These are phyloP conservation scores for Epichloe amarillans DNA, from an alignment of 2,329 filamentous ascomycete genomes.

Conservation along the genomic window DNA sequence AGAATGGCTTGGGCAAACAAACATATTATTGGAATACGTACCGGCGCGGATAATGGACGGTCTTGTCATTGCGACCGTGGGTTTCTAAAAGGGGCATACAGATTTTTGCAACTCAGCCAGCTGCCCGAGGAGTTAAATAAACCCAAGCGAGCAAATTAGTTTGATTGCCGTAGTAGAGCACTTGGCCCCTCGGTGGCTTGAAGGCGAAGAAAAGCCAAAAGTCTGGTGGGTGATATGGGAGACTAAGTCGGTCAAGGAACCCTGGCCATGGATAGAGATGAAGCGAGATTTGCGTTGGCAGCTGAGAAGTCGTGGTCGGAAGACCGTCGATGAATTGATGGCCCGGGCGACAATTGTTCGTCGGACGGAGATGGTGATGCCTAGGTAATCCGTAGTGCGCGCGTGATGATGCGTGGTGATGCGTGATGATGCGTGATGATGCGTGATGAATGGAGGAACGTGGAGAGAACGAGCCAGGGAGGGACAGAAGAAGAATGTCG, in stretches of 20 bases:
- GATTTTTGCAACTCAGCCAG: not conserved
- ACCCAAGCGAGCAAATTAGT: not conserved
- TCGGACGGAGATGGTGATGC: not conserved
- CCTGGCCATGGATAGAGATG: not conserved
- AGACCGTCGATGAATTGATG: not conserved
- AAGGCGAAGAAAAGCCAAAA: not conserved
- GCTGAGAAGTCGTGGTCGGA: not conserved
- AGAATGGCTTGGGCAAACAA: not conserved
- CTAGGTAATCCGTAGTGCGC: not conserved
- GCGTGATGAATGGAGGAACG: not conserved
- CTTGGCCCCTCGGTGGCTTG: not conserved
- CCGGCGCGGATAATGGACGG: constrained; percentile 47
- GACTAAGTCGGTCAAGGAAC: not conserved
- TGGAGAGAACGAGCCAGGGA: not conserved
- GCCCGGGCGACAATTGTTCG: not conserved
- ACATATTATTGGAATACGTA: constrained; percentile 26
- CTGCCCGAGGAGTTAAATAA: not conserved
- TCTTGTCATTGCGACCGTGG: constrained; percentile 34
- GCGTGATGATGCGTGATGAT: not conserved
- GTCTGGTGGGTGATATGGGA: not conserved
- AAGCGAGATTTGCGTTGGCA: constrained; percentile 3
- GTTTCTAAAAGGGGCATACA: not conserved
- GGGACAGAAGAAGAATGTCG: not conserved
- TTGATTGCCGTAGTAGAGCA: not conserved
- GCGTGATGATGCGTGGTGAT: not conserved